Evolutionary conservation across 305 asterid genomes (phyloP).

Genomic region (Stenogyne calaminthoides): DNA sequence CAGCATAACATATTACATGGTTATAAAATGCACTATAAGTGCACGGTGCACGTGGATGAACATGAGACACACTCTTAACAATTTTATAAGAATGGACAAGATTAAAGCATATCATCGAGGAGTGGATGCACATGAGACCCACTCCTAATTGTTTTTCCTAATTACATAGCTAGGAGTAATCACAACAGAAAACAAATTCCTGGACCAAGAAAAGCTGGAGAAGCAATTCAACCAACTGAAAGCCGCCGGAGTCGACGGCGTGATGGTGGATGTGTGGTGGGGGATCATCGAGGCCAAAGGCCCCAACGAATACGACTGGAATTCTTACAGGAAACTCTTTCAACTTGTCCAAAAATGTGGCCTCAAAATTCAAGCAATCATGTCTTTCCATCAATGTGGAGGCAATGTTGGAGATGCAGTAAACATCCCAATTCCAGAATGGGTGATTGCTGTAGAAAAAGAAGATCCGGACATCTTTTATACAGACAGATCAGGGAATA

Average conservation of each 20-base stretch:
- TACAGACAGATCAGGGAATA: conserved; percentile 52
- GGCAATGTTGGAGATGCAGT: conserved; percentile 80
- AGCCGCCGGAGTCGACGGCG: conserved; percentile 68
- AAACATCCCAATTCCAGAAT: conserved; percentile 59
- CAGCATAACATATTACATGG: too few relatives aligned
- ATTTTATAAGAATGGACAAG: too few relatives aligned
- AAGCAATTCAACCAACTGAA: conserved; percentile 56
- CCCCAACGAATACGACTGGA: conserved; percentile 68
- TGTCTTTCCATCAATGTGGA: conserved; percentile 95
- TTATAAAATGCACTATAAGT: too few relatives aligned
- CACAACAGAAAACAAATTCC: conserved; percentile 54
- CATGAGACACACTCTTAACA: too few relatives aligned
- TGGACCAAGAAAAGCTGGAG: conserved; percentile 46
- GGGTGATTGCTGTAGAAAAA: conserved; percentile 59
- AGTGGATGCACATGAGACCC: too few relatives aligned
- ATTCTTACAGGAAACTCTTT: conserved; percentile 60
- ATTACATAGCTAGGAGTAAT: conserved; percentile 56
- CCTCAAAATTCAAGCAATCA: conserved; percentile 67
- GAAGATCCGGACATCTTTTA: conserved; percentile 64
- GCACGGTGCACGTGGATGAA: too few relatives aligned
- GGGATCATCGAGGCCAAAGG: conserved; percentile 68
- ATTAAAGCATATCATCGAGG: too few relatives aligned
- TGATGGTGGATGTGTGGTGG: conserved; percentile 97
- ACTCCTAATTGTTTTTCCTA: too few relatives aligned
- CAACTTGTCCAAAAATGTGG: conserved; percentile 52